These are phyloP conservation scores for Moesziomyces sp. DNA, from an alignment of 1,284 basidiomycete species.

Conservation along the genomic window DNA sequence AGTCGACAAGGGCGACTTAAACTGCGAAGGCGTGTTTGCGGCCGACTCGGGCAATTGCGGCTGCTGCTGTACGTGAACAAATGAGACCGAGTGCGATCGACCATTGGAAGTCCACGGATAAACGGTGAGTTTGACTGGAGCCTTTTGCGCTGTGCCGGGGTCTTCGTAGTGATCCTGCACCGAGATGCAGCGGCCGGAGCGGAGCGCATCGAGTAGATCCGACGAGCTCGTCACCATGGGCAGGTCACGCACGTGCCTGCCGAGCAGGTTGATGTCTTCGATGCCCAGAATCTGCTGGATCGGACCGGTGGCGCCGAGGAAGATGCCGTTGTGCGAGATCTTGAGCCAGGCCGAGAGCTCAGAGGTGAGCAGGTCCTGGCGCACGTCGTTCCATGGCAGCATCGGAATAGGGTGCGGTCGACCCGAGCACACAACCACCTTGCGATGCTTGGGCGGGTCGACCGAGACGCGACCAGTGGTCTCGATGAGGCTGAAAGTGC, in stretches of 20 bases:
- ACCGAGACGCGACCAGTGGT: constrained; percentile 45
- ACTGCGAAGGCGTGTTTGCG: not conserved
- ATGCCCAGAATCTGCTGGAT: constrained; percentile 45
- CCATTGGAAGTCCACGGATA: constrained; percentile 51
- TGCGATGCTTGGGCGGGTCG: constrained; percentile 50
- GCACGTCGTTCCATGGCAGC: constrained; percentile 49
- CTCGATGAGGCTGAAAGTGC: constrained; percentile 42
- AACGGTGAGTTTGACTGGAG: constrained; percentile 43
- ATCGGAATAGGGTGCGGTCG: constrained; percentile 47
- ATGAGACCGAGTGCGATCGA: constrained; percentile 34
- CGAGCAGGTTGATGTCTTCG: constrained; percentile 41
- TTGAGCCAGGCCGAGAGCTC: constrained; percentile 47
- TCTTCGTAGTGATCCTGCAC: constrained; percentile 46
- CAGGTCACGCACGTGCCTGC: constrained; percentile 43
- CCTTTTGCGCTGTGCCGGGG: constrained; percentile 5
- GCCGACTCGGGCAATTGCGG: not conserved
- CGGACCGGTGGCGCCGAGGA: constrained; percentile 43
- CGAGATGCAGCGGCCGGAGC: constrained; percentile 37
- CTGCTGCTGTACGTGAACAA: constrained; percentile 45
- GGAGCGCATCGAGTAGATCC: constrained; percentile 41
- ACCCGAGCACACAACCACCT: constrained; percentile 48
- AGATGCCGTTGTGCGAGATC: constrained; percentile 50
- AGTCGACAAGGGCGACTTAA: not conserved
- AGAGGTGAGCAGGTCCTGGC: constrained; percentile 21
- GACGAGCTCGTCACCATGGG: constrained; percentile 50